Evolutionary conservation across 1,284 basidiomycete genomes (phyloP).

Genomic region (Erythrobasidium hasegawianum): DNA sequence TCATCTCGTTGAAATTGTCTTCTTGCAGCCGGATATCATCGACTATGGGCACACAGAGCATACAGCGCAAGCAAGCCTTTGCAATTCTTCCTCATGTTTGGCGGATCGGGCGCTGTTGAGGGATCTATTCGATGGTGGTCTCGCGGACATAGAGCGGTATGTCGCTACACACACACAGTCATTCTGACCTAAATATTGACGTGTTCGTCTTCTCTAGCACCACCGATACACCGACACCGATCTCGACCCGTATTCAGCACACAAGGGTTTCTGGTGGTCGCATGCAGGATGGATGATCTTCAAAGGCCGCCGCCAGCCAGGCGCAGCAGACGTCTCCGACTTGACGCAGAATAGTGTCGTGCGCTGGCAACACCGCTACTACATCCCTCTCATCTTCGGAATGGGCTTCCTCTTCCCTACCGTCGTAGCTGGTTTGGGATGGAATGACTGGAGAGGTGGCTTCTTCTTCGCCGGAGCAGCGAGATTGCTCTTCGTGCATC

Average conservation of each 20-base stretch:
- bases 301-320: conserved; percentile 81
- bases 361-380: conserved; percentile 81
- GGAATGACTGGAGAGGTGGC: conserved; percentile 81
- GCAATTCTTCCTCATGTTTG: conserved; percentile 70
- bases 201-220: neutral
- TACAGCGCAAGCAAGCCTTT: conserved; percentile 81
- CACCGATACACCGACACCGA: conserved; percentile 81
- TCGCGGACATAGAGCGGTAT: conserved; percentile 76
- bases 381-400: conserved; percentile 64
- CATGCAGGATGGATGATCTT: conserved; percentile 92
- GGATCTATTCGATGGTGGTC: conserved; percentile 94
- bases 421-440: conserved; percentile 68
- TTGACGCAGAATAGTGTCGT: conserved; percentile 71
- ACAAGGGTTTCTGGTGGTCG: conserved; percentile 68
- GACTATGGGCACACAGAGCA: conserved; percentile 84
- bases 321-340: conserved; percentile 82
- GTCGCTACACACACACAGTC: too few relatives aligned
- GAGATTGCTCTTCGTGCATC: conserved; percentile 80
- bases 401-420: conserved; percentile 75
- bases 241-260: conserved; percentile 88
- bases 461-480: conserved; percentile 81
- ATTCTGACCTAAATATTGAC: neutral
- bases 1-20: conserved; percentile 43
- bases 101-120: conserved; percentile 80
- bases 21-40: conserved; percentile 75